Evolutionary conservation across 2,329 filamentous ascomycete species (phyloP).

Genomic region (Colletotrichum tofieldiae): DNA sequence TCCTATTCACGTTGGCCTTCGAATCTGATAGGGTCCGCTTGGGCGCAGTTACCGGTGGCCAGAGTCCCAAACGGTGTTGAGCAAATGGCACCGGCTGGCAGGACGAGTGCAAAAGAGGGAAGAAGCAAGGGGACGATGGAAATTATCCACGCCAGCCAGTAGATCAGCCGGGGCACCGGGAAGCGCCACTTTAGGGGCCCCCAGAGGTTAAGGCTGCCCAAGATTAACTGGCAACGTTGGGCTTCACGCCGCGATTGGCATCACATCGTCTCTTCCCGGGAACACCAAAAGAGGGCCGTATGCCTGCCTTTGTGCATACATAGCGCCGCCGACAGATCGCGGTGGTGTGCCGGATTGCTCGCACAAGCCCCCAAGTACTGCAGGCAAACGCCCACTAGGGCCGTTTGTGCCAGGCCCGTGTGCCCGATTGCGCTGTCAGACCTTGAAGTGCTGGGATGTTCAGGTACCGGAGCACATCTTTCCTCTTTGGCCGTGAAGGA

Average conservation of each 20-base stretch:
- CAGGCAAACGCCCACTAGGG: conserved; percentile 22
- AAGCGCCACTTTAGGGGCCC: conserved; percentile 28
- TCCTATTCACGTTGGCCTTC: neutral
- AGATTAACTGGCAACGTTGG: conserved; percentile 9
- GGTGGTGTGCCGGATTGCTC: conserved; percentile 2
- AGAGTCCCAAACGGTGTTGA: neutral
- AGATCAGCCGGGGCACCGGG: conserved; percentile 29
- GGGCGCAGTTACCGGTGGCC: neutral
- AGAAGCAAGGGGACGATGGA: conserved; percentile 23
- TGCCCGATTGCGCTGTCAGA: conserved; percentile 22
- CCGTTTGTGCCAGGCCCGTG: conserved; percentile 35
- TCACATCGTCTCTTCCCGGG: neutral
- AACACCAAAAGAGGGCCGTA: neutral
- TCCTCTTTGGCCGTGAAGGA: conserved; percentile 26
- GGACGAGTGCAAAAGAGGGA: conserved; percentile 21
- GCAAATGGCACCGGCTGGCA: conserved; percentile 19
- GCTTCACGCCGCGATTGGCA: conserved; percentile 17
- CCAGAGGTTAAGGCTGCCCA: conserved; percentile 23
- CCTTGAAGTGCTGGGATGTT: conserved; percentile 31
- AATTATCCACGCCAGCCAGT: conserved; percentile 36
- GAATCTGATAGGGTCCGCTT: neutral
- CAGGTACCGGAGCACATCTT: conserved; percentile 35
- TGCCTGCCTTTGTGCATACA: conserved; percentile 8
- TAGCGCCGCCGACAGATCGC: conserved; percentile 17
- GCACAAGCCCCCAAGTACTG: conserved; percentile 32